phyloP scores from a whole-genome alignment of 148 eudicot species.

The Heliosperma pusillum region DNA sequence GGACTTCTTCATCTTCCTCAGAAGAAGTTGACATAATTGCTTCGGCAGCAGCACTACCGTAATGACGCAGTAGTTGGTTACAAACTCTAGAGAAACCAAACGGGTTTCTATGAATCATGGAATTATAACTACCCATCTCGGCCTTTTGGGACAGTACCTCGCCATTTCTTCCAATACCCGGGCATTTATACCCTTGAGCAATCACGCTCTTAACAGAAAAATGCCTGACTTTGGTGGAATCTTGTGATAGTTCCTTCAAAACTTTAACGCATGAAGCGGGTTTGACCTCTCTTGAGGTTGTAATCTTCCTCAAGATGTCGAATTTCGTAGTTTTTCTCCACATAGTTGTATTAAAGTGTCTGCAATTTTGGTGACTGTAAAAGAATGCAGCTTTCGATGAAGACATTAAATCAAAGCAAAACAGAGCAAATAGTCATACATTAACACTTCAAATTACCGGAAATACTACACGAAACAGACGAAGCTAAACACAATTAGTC shows the following conservation, averaged over 20 bases:
- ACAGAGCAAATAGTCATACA: not conserved
- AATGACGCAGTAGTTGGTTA: constrained; percentile 29
- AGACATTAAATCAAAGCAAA: not conserved
- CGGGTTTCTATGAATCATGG: constrained; percentile 27
- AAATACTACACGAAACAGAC: not conserved
- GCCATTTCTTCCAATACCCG: constrained; percentile 11
- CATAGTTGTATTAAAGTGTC: constrained; percentile 22
- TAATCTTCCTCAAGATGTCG: constrained; percentile 15
- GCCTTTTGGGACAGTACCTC: constrained; percentile 16
- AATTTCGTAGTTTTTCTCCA: constrained; percentile 34
- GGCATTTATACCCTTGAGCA: not conserved
- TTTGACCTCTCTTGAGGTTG: too few species aligned
- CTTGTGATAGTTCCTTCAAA: constrained; percentile 5
- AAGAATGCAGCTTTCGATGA: not conserved
- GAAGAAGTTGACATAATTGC: constrained; percentile 53
- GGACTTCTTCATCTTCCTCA: constrained; percentile 79
- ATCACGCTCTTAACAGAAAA: constrained; percentile 7
- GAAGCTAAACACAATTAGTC: not conserved
- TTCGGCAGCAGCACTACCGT: constrained; percentile 58
- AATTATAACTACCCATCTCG: constrained; percentile 21
- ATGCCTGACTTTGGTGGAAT: constrained; percentile 2
- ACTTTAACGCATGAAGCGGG: not conserved
- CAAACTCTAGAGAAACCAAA: constrained; percentile 25
- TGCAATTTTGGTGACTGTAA: too few species aligned
- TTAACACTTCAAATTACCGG: not conserved